Base-by-base conservation (phyloP, 805 yeast genomes). In the Saturnispora sekii region DNA sequence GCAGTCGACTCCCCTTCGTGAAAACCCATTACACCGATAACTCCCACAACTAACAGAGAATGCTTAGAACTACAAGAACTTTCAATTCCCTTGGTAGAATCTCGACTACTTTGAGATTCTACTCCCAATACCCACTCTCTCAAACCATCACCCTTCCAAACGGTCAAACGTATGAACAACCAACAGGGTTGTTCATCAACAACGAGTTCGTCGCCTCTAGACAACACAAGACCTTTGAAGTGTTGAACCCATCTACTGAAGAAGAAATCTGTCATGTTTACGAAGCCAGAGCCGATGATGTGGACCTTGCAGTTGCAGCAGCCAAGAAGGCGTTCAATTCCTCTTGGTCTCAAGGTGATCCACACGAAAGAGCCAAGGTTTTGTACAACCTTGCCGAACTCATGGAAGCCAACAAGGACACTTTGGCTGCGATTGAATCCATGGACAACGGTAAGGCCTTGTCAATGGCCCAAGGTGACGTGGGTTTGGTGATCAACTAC, bases 371-470 rank as follows among this genome's bases (percentile, higher is more conserved):
- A 59, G 81, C 81, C 41, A 67, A 61, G 46, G 75, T 75, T 36
- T 68, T 89, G 52, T 61, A 66, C 67, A 83, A 77, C 65, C 74
- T 89, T 46, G 95, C 96, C 30, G 87, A 83, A 49, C 68, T 81
- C 56, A 64, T 88, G 48, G 96, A 87, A 58, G 68, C 74, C 53
- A 69, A 88, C 59, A 70, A 77, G 38, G 93, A 84, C 47, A 66
- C 76, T 32, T 66, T 89, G 47, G 88, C 96, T 28, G 68, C 77
- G 37, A 82, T 89, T 57, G 97, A 89, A 67, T 72, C 95, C 17
- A 68, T 82, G 59, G 96, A 89, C 64, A 85, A 87, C 60, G 97
- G 97, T 65, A 89, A 88, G 69, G 80, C 95, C 34, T 67, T 83
- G 53, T 59, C 65, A 40, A 75, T 79, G 61, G 77, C 94, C 21